Percentiles rank a stretch among this genome's conserved stretches.
These are phyloP conservation scores for Microstegium vimineum DNA, from an alignment of 176 grass and related monocot species.

Conservation along the genomic window DNA sequence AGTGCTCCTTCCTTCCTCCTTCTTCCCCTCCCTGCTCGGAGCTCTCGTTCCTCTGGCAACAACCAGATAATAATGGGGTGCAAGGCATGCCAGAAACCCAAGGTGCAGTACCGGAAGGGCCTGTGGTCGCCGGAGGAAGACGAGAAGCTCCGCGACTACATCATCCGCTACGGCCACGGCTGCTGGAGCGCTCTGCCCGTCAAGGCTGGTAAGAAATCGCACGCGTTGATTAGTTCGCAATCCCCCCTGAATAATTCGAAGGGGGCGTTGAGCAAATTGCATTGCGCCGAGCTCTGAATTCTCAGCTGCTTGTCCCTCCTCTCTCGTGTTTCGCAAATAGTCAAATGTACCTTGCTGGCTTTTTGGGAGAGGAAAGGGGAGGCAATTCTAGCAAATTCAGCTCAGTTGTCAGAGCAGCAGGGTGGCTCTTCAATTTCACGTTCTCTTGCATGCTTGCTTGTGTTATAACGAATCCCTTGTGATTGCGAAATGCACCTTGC, in stretches of 20 bases:
- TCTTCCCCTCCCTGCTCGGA: background rate
- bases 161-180: conserved; percentile 72
- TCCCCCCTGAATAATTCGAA: background rate
- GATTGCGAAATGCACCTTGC: conserved; percentile 39
- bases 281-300: background rate
- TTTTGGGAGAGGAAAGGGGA: background rate
- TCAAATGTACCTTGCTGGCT: conserved; percentile 25
- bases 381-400: background rate
- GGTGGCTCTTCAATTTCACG: background rate
- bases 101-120: conserved; percentile 66
- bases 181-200: conserved; percentile 79
- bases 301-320: background rate
- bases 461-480: background rate
- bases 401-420: background rate
- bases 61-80: conserved; percentile 45
- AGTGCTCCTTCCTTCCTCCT: background rate
- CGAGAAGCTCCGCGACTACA: conserved; percentile 71
- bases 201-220: conserved; percentile 65
- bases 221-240: background rate
- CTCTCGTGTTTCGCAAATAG: background rate
- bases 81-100: conserved; percentile 85
- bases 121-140: conserved; percentile 98
- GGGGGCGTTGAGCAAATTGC: background rate
- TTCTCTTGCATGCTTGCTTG: background rate
- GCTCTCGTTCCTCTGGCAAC: background rate